phyloP scores from a whole-genome alignment of 1,284 basidiomycete genomes.

The Sphaerobolus stellatus region DNA sequence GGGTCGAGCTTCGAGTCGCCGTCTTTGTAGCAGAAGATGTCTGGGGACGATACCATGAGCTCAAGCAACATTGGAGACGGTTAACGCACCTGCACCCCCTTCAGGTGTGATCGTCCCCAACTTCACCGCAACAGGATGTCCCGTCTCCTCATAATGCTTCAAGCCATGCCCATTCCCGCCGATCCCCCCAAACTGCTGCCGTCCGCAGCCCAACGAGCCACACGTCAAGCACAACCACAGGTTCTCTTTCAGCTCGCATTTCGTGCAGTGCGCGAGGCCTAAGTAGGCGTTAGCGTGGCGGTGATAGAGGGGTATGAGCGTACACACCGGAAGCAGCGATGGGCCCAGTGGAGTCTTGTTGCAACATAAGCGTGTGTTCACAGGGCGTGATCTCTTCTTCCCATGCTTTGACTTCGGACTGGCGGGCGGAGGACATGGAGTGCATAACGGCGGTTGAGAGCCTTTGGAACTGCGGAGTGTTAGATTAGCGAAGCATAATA shows the following conservation, averaged over 20 bases:
- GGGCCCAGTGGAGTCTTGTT: conserved; percentile 57
- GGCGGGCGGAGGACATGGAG: conserved; percentile 84
- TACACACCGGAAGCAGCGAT: conserved; percentile 53
- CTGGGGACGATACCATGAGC: conserved; percentile 38
- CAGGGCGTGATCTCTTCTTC: conserved; percentile 91
- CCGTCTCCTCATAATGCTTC: conserved; percentile 73
- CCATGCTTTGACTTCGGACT: conserved; percentile 96
- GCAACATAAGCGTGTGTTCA: conserved; percentile 81
- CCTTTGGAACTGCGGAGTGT: conserved; percentile 46
- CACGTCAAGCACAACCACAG: conserved; percentile 95
- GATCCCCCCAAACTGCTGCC: conserved; percentile 82
- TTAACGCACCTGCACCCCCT: conserved; percentile 71
- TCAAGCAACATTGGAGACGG: conserved; percentile 2
- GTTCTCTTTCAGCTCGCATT: conserved; percentile 84
- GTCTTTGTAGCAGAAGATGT: conserved; percentile 94
- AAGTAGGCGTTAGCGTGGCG: no score
- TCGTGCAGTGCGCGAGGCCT: conserved; percentile 76
- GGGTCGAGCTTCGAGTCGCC: conserved; percentile 87
- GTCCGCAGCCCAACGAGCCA: conserved; percentile 92
- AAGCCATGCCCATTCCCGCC: conserved; percentile 93
- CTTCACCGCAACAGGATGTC: conserved; percentile 88
- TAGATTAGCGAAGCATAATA: conserved; percentile 19
- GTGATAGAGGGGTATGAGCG: no score
- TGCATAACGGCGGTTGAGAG: conserved; percentile 76
- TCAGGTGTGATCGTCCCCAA: conserved; percentile 97